Percentiles rank a stretch among this genome's conserved stretches.
Evolutionary conservation across 345 rosid genomes (phyloP).

Genomic region (Hibiscus tridactylites): DNA sequence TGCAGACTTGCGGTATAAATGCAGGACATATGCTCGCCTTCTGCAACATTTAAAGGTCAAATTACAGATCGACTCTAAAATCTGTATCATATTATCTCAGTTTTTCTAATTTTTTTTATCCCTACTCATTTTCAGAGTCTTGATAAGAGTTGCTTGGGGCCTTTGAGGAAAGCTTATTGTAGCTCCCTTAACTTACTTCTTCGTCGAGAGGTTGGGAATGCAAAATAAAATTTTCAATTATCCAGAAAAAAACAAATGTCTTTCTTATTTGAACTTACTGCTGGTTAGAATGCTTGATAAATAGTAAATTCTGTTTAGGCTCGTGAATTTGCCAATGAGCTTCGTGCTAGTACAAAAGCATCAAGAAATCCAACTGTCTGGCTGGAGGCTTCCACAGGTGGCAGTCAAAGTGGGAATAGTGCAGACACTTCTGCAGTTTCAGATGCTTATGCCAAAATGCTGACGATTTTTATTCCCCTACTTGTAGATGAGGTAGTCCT

Average conservation of each 20-base stretch:
- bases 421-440: constrained; percentile 88
- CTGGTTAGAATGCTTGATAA: constrained; percentile 1
- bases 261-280: constrained; percentile 4
- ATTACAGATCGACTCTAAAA: constrained; percentile 4
- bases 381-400: constrained; percentile 90
- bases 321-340: constrained; percentile 98
- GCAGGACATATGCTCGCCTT: constrained; percentile 99
- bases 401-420: constrained; percentile 55
- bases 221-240: neutral
- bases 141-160: constrained; percentile 80
- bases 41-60: constrained; percentile 89
- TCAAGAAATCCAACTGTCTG: constrained; percentile 91
- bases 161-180: constrained; percentile 95
- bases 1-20: constrained; percentile 96
- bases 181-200: constrained; percentile 94
- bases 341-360: constrained; percentile 98
- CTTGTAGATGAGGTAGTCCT: constrained; percentile 83
- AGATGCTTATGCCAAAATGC: constrained; percentile 95
- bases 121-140: constrained; percentile 52
- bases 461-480: constrained; percentile 93
- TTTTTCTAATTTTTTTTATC: constrained; percentile 11
- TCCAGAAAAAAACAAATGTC: neutral
- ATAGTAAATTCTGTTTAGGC: constrained; percentile 42
- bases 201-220: constrained; percentile 81
- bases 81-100: neutral